phyloP scores from a whole-genome alignment of 192 early-diverging fungal species.

The Phycomyces blakesleeanus region DNA sequence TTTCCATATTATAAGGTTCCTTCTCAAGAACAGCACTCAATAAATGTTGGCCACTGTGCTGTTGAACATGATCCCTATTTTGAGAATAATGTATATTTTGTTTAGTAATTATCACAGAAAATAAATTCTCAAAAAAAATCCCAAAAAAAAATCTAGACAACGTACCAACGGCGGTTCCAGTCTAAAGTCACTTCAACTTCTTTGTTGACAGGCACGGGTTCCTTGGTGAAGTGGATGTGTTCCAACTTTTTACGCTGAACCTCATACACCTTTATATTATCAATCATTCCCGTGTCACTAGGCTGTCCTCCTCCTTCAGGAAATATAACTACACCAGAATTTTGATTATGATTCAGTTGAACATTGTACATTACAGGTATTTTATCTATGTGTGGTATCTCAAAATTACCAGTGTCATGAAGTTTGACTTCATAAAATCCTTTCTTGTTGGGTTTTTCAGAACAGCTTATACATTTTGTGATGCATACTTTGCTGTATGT shows the following conservation, averaged over 20 bases:
- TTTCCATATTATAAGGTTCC: conserved; percentile 53
- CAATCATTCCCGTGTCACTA: conserved; percentile 56
- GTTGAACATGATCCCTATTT: conserved; percentile 63
- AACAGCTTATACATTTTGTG: conserved; percentile 51
- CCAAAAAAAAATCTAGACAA: neutral
- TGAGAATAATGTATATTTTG: neutral
- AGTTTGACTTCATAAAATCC: conserved; percentile 60
- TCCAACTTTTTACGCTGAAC: conserved; percentile 57
- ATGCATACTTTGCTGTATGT: conserved; percentile 43
- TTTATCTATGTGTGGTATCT: too few relatives aligned
- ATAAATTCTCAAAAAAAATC: too few relatives aligned
- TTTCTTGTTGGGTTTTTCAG: conserved; percentile 45
- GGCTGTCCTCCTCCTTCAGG: conserved; percentile 80
- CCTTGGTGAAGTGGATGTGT: conserved; percentile 55
- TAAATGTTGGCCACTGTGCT: conserved; percentile 75
- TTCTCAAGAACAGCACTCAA: conserved; percentile 64
- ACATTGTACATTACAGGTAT: too few relatives aligned
- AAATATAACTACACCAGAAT: conserved; percentile 56
- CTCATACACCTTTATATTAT: conserved; percentile 48
- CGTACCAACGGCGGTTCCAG: conserved; percentile 55
- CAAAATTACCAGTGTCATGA: conserved; percentile 48
- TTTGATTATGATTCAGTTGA: too few relatives aligned
- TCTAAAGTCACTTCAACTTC: conserved; percentile 54
- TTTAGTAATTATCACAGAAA: too few relatives aligned
- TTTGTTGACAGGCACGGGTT: conserved; percentile 43